A percentile compares a stretch with the other conserved stretches of the same genome.
Conservation (phyloP, 352 stramenopile genomes). For the Globisporangium orthogonon region DNA sequence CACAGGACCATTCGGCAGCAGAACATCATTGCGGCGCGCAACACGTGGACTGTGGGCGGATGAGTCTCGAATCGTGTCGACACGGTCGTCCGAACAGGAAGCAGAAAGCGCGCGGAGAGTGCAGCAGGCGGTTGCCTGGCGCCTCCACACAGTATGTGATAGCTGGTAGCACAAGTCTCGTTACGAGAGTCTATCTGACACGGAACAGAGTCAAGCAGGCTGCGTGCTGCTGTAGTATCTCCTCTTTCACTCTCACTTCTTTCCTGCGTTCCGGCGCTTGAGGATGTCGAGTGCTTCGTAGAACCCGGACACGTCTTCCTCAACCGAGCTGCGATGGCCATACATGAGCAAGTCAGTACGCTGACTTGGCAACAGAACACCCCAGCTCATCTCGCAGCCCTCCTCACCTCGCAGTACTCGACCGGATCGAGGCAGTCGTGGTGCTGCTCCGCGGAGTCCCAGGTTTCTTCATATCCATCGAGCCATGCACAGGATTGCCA, state of each 20-base stretch:
- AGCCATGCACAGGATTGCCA: not conserved
- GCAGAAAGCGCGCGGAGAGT: too few species aligned
- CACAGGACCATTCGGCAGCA: too few species aligned
- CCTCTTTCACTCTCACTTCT: slow-evolving; percentile 4
- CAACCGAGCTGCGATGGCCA: slow-evolving; percentile 32
- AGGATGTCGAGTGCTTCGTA: slow-evolving; percentile 75
- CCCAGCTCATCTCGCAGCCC: not conserved
- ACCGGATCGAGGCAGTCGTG: slow-evolving; percentile 7
- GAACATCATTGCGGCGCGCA: too few species aligned
- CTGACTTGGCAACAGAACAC: not conserved
- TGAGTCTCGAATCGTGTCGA: too few species aligned
- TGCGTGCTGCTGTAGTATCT: too few species aligned
- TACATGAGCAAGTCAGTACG: slow-evolving; percentile 3
- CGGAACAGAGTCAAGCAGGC: too few species aligned
- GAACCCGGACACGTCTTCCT: slow-evolving; percentile 71
- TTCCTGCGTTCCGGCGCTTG: slow-evolving; percentile 48
- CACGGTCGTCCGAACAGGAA: too few species aligned
- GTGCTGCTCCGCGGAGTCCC: not conserved
- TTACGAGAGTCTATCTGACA: too few species aligned
- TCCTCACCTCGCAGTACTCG: slow-evolving; percentile 29
- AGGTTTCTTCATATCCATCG: slow-evolving; percentile 11
- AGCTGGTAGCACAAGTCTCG: too few species aligned
- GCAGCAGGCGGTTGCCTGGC: too few species aligned
- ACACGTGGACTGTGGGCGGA: too few species aligned
- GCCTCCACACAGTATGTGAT: too few species aligned